Evolutionary conservation across 1,284 basidiomycete species (phyloP), one percentile per base, ranked within the genome.

Genomic region (Austroboletus niveus): DNA sequence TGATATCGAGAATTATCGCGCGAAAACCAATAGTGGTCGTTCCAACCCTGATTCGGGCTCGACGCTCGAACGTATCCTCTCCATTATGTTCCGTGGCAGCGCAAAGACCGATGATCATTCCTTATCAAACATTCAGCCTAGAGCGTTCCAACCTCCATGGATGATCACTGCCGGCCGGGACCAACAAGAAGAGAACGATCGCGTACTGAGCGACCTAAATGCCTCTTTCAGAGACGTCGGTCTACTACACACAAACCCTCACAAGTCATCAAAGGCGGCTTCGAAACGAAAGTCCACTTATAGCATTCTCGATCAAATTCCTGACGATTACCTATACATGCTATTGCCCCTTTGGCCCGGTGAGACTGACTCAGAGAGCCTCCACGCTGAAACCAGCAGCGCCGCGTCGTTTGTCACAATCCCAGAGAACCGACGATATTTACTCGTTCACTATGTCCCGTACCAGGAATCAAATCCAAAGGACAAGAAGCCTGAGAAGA

Each of bases 261-360:
- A 69, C 55, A 74, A 68, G 49, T 41, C 47, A 47, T 55, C 54
- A 24, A 74, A 68, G 56, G 10, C 34, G 2, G 4, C 35, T 22
- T 48, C 50, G 34, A 70, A 58, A 51, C 63, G 57, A 29, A 66
- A 50, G 49, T n/a, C 48, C 24, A 48, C 15, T 10, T 55, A 66
- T 1, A 75, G 83, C 46, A 76, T 88, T 54, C 82, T 90, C 54
- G 77, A 79, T 44, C 73, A 79, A 40, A 75, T 89, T 27, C 84
- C 85, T 0, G 69, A 79, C 4, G 85, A 89, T 20, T 79, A 79
- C 27, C 70, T 89, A 42, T 89, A 85, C 66, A 90, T 91, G 89
- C 75, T 91, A 20, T 72, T 91, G n/a, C 88, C 88, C 5, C 74
- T 91, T 35, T 91, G 88, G 87, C 82, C 85, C 10, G 79, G 82